Conservation (phyloP, 1,139 yeast genomes). For the Yamadazyma jaroonii region DNA sequence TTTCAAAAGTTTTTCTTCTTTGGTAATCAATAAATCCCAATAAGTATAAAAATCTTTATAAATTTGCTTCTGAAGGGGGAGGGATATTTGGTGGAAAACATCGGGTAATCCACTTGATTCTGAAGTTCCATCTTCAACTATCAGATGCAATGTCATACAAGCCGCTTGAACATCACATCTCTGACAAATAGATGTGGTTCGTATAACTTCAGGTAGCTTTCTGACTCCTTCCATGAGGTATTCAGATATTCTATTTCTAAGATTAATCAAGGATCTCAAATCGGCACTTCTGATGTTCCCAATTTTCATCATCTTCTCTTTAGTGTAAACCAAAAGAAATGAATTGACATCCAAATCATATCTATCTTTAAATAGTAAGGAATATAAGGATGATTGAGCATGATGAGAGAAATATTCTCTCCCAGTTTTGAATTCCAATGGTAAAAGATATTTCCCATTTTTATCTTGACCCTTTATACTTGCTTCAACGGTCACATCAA, state of each 20-base stretch:
- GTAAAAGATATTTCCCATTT: slow-evolving; percentile 52
- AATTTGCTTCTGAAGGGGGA: slow-evolving; percentile 16
- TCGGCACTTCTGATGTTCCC: slow-evolving; percentile 57
- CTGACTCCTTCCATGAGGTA: slow-evolving; percentile 50
- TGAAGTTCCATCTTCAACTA: slow-evolving; percentile 55
- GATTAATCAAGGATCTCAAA: slow-evolving; percentile 58
- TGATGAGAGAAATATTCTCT: slow-evolving; percentile 64
- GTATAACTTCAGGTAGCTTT: slow-evolving; percentile 58
- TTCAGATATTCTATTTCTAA: slow-evolving; percentile 68
- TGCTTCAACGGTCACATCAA: slow-evolving; percentile 83
- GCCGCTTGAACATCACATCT: slow-evolving; percentile 57
- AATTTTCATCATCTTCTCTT: slow-evolving; percentile 52
- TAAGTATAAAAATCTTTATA: slow-evolving; percentile 58
- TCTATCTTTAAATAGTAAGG: slow-evolving; percentile 73
- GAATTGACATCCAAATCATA: slow-evolving; percentile 66
- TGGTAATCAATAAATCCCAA: slow-evolving; percentile 73
- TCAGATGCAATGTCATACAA: slow-evolving; percentile 69
- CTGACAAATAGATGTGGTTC: slow-evolving; percentile 60
- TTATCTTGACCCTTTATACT: slow-evolving; percentile 24
- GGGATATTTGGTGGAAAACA: slow-evolving; percentile 47
- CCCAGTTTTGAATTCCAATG: slow-evolving; percentile 91
- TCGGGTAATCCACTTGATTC: slow-evolving; percentile 49
- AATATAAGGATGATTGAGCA: slow-evolving; percentile 87
- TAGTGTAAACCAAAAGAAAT: slow-evolving; percentile 74
- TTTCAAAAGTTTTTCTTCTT: slow-evolving; percentile 65